These are phyloP conservation scores for Gamarada debralockiae DNA, from an alignment of 495 filamentous ascomycete genomes.

Conservation along the genomic window DNA sequence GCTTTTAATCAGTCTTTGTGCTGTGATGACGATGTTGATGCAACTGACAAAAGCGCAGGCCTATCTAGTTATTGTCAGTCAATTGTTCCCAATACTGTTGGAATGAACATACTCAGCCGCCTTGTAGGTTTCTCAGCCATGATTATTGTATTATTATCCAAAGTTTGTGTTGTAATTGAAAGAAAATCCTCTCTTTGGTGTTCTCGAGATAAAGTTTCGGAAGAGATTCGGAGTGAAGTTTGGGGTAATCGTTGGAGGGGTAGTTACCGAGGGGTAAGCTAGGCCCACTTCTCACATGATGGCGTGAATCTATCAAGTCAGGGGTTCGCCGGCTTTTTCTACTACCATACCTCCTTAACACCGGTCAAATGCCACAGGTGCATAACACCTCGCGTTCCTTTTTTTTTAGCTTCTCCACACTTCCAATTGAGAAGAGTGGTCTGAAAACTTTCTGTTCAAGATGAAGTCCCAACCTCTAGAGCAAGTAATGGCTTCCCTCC, in stretches of 20 bases:
- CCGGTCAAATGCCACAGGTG: too few relatives aligned
- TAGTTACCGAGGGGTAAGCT: neutral
- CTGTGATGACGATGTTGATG: neutral
- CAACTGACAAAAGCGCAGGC: slow-evolving; percentile 23
- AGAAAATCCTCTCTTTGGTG: neutral
- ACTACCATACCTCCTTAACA: neutral
- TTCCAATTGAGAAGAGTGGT: too few relatives aligned
- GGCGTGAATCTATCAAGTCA: neutral
- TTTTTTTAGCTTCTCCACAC: neutral
- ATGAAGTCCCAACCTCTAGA: neutral
- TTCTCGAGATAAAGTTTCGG: neutral
- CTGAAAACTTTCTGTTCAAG: neutral
- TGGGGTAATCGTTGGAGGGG: neutral
- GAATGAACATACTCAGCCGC: slow-evolving; percentile 11
- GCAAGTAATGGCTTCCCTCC: slow-evolving; percentile 9
- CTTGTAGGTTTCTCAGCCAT: slow-evolving; percentile 15
- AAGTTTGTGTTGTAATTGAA: neutral
- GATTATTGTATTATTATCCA: neutral
- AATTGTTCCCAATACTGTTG: neutral
- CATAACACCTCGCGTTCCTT: neutral
- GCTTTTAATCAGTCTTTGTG: slow-evolving; percentile 1
- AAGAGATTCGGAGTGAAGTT: neutral
- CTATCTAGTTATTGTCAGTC: slow-evolving; percentile 12
- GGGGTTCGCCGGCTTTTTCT: neutral
- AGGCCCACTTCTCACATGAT: neutral